These are phyloP conservation scores for Histomonas meleagridis DNA, from an alignment of 208 protist genomes.

Conservation along the genomic window DNA sequence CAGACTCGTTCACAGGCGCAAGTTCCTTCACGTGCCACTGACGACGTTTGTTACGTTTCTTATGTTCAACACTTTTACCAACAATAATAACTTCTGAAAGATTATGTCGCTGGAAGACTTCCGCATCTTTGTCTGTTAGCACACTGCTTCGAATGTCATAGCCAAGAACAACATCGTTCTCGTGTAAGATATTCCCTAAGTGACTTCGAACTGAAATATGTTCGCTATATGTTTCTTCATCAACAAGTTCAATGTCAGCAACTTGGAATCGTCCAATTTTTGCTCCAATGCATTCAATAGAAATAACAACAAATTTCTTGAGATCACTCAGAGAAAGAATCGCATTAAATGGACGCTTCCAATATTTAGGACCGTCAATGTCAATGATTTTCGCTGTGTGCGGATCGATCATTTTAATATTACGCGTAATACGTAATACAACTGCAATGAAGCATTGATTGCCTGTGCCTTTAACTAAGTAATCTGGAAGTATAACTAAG, in stretches of 20 bases:
- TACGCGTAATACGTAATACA: not conserved
- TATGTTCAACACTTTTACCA: not conserved
- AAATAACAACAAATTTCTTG: not conserved
- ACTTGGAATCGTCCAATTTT: not conserved
- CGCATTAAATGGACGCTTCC: not conserved
- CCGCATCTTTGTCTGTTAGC: not conserved
- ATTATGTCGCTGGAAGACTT: conserved; percentile 3
- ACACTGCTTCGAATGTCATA: not conserved
- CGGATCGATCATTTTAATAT: not conserved
- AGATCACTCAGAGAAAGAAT: not conserved
- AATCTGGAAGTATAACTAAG: not conserved
- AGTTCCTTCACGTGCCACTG: not conserved
- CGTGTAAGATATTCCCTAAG: not conserved
- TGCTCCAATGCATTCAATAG: not conserved
- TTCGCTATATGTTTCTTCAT: not conserved
- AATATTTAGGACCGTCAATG: not conserved
- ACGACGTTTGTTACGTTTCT: not conserved
- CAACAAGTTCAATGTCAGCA: not conserved
- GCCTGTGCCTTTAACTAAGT: not conserved
- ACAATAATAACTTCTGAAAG: not conserved
- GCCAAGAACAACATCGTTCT: not conserved
- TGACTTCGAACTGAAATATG: not conserved
- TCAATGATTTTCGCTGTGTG: not conserved
- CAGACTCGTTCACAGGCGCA: not conserved
- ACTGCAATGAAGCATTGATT: not conserved